Percentiles rank a stretch among this genome's conserved stretches.
Evolutionary conservation across 1,284 basidiomycete species (phyloP).

Genomic region (Ceratobasidium sp.): DNA sequence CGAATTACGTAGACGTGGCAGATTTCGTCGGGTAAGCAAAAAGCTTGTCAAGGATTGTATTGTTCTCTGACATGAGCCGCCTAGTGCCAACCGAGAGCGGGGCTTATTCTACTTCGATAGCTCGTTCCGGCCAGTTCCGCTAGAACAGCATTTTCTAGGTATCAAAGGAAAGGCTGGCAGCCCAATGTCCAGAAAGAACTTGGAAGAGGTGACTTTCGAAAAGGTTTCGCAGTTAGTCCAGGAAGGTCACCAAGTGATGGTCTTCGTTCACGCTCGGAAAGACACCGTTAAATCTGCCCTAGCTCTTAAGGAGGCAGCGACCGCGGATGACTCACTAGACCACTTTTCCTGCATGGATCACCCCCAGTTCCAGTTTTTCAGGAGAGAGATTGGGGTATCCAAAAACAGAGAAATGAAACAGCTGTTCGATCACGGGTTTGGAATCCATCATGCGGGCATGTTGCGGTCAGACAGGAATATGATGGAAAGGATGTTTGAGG

Average conservation of each 20-base stretch:
- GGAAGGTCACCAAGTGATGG: conserved; percentile 98
- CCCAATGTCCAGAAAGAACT: conserved; percentile 80
- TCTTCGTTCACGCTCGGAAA: conserved; percentile 98
- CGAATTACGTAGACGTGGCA: conserved; percentile 97
- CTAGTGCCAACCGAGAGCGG: conserved; percentile 62
- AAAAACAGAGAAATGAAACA: conserved; percentile 98
- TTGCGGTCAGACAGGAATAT: conserved; percentile 93
- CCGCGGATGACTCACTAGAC: conserved; percentile 79
- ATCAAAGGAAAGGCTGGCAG: conserved; percentile 93
- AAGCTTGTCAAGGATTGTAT: not conserved
- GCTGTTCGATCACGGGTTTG: conserved; percentile 93
- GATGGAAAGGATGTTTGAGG: conserved; percentile 96
- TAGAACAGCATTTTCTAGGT: conserved; percentile 98
- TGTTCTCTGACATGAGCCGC: conserved; percentile 50
- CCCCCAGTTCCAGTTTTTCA: conserved; percentile 81
- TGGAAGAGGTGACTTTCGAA: conserved; percentile 92
- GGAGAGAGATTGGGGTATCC: conserved; percentile 82
- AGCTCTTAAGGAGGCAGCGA: conserved; percentile 86
- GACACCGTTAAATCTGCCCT: conserved; percentile 96
- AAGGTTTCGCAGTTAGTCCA: conserved; percentile 88
- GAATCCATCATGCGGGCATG: conserved; percentile 99
- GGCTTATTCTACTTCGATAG: conserved; percentile 99
- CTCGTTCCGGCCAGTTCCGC: conserved; percentile 95
- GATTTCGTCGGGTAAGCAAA: conserved; percentile 85
- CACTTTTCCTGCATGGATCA: conserved; percentile 87